phyloP scores from a whole-genome alignment of 139 green algal species.

The Chlorella sp. region DNA sequence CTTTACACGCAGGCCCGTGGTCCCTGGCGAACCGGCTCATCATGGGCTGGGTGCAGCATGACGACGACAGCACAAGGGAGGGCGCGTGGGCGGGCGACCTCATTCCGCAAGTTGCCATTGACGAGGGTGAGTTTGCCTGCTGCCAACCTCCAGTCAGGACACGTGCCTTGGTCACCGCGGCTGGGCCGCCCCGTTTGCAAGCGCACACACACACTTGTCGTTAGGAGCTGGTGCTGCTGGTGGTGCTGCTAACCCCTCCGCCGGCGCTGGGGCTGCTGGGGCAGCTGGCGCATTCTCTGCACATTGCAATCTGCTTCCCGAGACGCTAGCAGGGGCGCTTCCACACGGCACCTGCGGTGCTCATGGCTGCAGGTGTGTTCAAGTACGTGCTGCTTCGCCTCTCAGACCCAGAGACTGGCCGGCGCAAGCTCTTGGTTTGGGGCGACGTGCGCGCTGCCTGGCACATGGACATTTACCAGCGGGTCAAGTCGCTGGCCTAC shows the following conservation, averaged over 20 bases:
- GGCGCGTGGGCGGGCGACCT: constrained; percentile 23
- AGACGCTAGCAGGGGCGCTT: no score
- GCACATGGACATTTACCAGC: constrained; percentile 61
- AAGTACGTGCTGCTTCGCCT: constrained; percentile 81
- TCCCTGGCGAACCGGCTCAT: constrained; percentile 57
- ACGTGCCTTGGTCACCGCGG: no score
- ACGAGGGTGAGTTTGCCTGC: constrained; percentile 11
- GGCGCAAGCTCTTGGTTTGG: constrained; percentile 64
- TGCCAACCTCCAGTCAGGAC: no score
- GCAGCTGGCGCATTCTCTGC: no score
- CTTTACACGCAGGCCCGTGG: no score
- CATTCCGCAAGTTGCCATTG: constrained; percentile 22
- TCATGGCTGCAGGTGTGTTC: constrained; percentile 52
- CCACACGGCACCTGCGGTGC: no score
- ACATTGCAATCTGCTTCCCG: no score
- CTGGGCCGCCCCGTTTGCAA: no score
- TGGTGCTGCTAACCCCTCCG: no score
- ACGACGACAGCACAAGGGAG: background rate
- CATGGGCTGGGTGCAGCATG: constrained; percentile 4
- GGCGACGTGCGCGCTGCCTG: constrained; percentile 55
- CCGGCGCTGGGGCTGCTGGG: no score
- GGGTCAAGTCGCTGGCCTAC: constrained; percentile 3
- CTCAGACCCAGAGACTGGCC: background rate
- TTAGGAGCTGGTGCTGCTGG: no score
- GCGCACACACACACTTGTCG: no score